Conservation (phyloP, 371 early-diverging fungal genomes). For the Mucor lusitanicus region DNA sequence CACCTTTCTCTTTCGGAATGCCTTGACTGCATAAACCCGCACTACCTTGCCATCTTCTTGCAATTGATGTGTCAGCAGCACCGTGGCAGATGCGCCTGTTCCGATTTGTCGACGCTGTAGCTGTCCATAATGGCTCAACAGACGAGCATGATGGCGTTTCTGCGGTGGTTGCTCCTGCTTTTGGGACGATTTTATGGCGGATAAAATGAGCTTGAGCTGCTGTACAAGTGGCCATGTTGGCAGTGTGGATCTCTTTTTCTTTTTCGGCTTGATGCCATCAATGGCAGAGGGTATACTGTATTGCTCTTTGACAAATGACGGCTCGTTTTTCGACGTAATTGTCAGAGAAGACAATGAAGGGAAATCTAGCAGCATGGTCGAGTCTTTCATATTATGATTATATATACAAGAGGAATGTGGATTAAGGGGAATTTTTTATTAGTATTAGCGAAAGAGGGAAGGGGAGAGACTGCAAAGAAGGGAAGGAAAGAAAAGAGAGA, state of each 20-base stretch:
- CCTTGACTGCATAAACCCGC: constrained; percentile 46
- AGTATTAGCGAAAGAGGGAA: neutral
- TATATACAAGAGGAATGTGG: neutral
- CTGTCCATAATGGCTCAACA: constrained; percentile 18
- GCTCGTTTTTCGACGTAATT: constrained; percentile 19
- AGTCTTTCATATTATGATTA: constrained; percentile 16
- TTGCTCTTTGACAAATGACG: constrained; percentile 1
- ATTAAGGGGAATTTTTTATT: neutral
- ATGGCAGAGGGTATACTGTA: neutral
- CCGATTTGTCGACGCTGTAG: constrained; percentile 21
- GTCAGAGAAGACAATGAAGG: constrained; percentile 20
- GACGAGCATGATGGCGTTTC: neutral
- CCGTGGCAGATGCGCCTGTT: constrained; percentile 31
- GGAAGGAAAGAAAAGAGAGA: constrained; percentile 14
- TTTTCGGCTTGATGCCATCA: neutral
- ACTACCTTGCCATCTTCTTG: constrained; percentile 11
- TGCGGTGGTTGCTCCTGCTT: neutral
- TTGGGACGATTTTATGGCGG: neutral
- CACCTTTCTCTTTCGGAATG: constrained; percentile 57
- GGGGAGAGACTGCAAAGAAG: neutral
- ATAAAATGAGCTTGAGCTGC: constrained; percentile 3
- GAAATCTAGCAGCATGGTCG: constrained; percentile 5
- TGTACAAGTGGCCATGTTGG: neutral
- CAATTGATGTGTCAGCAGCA: constrained; percentile 16
- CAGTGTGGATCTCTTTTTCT: neutral